These are phyloP conservation scores for Datisca glomerata DNA, from an alignment of 306 rosid species.

Conservation along the genomic window DNA sequence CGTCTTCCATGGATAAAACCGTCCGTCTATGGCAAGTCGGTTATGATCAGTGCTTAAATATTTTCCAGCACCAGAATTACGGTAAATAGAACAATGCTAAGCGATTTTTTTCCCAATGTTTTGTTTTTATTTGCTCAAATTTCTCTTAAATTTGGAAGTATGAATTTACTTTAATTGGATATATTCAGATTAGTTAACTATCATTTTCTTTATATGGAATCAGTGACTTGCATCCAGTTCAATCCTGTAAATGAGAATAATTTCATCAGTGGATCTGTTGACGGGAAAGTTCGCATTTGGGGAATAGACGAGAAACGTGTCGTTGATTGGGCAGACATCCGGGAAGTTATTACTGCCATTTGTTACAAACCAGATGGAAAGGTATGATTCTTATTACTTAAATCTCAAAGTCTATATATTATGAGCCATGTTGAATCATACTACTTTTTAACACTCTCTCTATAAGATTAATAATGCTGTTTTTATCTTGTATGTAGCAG, in stretches of 20 bases:
- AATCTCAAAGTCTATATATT: too few species aligned
- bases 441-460: too few species aligned
- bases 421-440: too few species aligned
- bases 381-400: slow-evolving; percentile 29
- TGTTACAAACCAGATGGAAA: slow-evolving; percentile 68
- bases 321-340: slow-evolving; percentile 74
- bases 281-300: slow-evolving; percentile 91
- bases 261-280: slow-evolving; percentile 86
- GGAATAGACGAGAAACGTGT: slow-evolving; percentile 58
- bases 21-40: slow-evolving; percentile 81
- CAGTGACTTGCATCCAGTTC: slow-evolving; percentile 89
- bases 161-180: background rate
- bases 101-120: background rate
- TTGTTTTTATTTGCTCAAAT: slow-evolving; percentile 4
- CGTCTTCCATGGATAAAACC: slow-evolving; percentile 86
- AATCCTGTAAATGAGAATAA: slow-evolving; percentile 59
- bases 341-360: slow-evolving; percentile 73
- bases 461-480: too few species aligned
- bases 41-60: slow-evolving; percentile 30
- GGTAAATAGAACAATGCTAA: slow-evolving; percentile 27
- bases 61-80: slow-evolving; percentile 64
- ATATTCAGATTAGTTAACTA: background rate
- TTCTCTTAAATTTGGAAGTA: background rate
- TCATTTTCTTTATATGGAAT: slow-evolving; percentile 14
- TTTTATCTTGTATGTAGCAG: too few species aligned